Base-by-base conservation (phyloP, 2,329 filamentous ascomycete species). In the Fusarium anguioides region DNA sequence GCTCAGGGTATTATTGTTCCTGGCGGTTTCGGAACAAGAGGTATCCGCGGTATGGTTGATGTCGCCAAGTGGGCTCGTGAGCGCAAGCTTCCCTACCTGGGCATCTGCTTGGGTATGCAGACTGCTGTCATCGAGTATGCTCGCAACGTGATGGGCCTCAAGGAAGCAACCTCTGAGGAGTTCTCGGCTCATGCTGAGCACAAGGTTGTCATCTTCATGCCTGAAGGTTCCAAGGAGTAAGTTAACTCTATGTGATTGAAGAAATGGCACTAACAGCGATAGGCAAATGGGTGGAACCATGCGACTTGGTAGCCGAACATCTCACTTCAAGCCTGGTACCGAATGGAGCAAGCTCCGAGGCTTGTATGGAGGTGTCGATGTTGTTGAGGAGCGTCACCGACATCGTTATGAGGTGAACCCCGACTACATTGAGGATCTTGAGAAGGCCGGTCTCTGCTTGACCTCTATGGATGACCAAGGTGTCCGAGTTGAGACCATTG, bases 391-490 rank as follows among this genome's bases (percentile, higher is more conserved):
- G 82, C 87, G 94, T 48, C 94, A 97, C 78, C 88, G 94, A 61
- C 94, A 97, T 79, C 87, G 93, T 35, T 97, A 97, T 76, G 94
- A 97, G 81, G 92, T 97, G 68, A 97, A 97, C 80, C 93, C 94
- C 0, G 86, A 87, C 12, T 90, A 90, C 74, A 87, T 96, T 50
- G 87, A 90, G 6, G 80, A 80, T 29, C 83, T 97, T 5, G 85
- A 92, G 67, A 80, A 86, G 42, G 87, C 84, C 7, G 94, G 93
- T 1, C 82, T 97, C 29, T 90, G 71, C 23, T 52, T 66, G 45
- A 67, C 64, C 23, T 66, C 63, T 6, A 66, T 67, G 63, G 63
- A 66, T 24, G 63, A 92, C 96, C 18, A 37, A 18, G 63, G 63
- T 24, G 64, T 67, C 11, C 63, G 63, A 27, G 64, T 66, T 31